Evolutionary conservation across 345 rosid species (phyloP).

Genomic region (Angophora floribunda): DNA sequence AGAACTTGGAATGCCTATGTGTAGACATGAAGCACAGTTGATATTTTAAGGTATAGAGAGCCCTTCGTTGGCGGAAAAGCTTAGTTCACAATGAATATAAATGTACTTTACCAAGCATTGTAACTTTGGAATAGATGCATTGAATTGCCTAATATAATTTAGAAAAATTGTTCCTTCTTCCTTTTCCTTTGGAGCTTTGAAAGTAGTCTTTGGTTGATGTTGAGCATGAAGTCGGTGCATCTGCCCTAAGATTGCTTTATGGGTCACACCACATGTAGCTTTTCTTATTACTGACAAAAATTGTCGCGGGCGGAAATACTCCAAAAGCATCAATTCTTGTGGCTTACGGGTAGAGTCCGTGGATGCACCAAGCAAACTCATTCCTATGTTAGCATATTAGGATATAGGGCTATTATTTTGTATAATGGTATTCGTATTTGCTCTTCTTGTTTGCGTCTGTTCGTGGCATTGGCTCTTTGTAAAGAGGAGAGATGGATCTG

Average conservation of each 20-base stretch:
- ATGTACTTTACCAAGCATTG: background rate
- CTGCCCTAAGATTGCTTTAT: background rate
- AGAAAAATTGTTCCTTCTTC: background rate
- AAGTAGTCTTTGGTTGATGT: background rate
- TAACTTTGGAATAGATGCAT: background rate
- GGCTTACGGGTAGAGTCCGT: background rate
- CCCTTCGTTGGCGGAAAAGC: background rate
- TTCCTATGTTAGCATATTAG: background rate
- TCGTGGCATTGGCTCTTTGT: background rate
- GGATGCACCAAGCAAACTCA: background rate
- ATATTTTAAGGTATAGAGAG: background rate
- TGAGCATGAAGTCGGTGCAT: background rate
- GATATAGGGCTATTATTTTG: background rate
- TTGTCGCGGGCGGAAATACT: background rate
- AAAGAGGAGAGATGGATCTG: background rate
- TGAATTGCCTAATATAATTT: background rate
- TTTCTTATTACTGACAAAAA: background rate
- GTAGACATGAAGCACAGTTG: background rate
- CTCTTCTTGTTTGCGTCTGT: background rate
- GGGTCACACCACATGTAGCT: background rate
- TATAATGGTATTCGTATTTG: background rate
- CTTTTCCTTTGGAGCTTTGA: background rate
- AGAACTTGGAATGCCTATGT: background rate
- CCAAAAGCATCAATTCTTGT: accelerated
- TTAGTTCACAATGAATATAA: background rate